These are phyloP conservation scores for Pseudogymnoascus sp. DNA, from an alignment of 2,329 filamentous ascomycete species.

Conservation along the genomic window DNA sequence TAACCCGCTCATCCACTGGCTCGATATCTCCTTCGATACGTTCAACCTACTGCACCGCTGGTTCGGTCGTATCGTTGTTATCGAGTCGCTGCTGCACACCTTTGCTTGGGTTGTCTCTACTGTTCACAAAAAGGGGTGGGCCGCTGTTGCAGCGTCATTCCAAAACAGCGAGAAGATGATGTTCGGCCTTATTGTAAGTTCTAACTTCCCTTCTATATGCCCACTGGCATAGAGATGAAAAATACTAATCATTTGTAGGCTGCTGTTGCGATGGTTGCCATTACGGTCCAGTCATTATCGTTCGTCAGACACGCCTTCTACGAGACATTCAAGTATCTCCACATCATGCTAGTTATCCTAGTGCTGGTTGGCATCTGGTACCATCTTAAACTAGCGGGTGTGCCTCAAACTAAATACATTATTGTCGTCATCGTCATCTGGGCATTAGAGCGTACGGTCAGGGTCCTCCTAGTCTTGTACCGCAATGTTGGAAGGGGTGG, in stretches of 20 bases:
- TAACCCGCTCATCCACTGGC: slow-evolving; percentile 64
- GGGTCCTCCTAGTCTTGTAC: slow-evolving; percentile 52
- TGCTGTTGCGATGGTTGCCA: slow-evolving; percentile 50
- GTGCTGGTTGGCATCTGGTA: slow-evolving; percentile 59
- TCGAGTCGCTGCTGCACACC: slow-evolving; percentile 61
- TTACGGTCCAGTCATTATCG: slow-evolving; percentile 61
- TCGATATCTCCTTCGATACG: slow-evolving; percentile 71
- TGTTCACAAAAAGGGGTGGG: slow-evolving; percentile 40
- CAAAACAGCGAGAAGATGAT: slow-evolving; percentile 33
- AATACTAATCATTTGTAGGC: slow-evolving; percentile 32
- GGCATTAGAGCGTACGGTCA: slow-evolving; percentile 52
- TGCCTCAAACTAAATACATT: slow-evolving; percentile 50
- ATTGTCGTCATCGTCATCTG: slow-evolving; percentile 58
- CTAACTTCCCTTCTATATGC: not conserved
- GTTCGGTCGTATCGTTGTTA: slow-evolving; percentile 66
- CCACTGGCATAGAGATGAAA: slow-evolving; percentile 12
- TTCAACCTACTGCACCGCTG: slow-evolving; percentile 77
- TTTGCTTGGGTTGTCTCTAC: slow-evolving; percentile 46
- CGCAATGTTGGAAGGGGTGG: slow-evolving; percentile 60
- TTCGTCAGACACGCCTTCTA: slow-evolving; percentile 70
- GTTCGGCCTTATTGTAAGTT: slow-evolving; percentile 55
- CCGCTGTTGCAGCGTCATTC: slow-evolving; percentile 32
- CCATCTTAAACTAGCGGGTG: slow-evolving; percentile 48
- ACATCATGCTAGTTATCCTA: slow-evolving; percentile 55
- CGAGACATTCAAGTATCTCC: slow-evolving; percentile 66